phyloP scores from a whole-genome alignment of 495 filamentous ascomycete genomes.

The Daldinia loculata region DNA sequence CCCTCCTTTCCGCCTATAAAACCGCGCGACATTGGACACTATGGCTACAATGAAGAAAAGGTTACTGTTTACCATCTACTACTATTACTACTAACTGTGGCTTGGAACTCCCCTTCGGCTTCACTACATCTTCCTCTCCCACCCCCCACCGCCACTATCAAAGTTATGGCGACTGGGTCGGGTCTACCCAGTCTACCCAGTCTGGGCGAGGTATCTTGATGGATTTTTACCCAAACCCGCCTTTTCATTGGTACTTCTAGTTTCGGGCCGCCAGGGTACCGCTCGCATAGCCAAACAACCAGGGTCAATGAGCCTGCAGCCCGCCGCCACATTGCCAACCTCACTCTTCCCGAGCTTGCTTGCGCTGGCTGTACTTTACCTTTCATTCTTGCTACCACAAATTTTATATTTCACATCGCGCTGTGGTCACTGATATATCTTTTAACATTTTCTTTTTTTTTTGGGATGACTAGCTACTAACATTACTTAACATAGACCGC shows the following conservation, averaged over 20 bases:
- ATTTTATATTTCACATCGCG: background rate
- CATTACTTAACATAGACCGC: slow-evolving; percentile 42
- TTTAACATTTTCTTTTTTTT: background rate
- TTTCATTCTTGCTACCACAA: background rate
- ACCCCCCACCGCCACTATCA: slow-evolving; percentile 16
- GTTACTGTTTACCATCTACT: slow-evolving; percentile 41
- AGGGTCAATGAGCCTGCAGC: slow-evolving; percentile 25
- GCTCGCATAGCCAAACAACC: slow-evolving; percentile 19
- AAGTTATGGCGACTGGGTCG: slow-evolving; percentile 18
- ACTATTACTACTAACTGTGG: slow-evolving; percentile 17
- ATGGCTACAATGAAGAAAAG: slow-evolving; percentile 48
- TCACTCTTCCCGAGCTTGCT: slow-evolving; percentile 13
- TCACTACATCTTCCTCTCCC: slow-evolving; percentile 20
- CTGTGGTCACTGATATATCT: slow-evolving; percentile 7
- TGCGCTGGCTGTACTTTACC: background rate
- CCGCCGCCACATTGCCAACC: slow-evolving; percentile 23
- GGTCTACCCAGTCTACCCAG: slow-evolving; percentile 11
- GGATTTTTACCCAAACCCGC: slow-evolving; percentile 14
- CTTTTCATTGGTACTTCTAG: slow-evolving; percentile 35
- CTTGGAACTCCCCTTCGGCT: slow-evolving; percentile 24
- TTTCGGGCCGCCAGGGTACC: slow-evolving; percentile 36
- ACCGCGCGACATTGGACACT: slow-evolving; percentile 27
- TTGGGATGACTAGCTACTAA: slow-evolving; percentile 15
- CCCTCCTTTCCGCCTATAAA: slow-evolving; percentile 20
- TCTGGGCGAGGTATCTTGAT: slow-evolving; percentile 24